phyloP scores from a whole-genome alignment of 768 basidiomycete genomes.

The Boletales sp. region DNA sequence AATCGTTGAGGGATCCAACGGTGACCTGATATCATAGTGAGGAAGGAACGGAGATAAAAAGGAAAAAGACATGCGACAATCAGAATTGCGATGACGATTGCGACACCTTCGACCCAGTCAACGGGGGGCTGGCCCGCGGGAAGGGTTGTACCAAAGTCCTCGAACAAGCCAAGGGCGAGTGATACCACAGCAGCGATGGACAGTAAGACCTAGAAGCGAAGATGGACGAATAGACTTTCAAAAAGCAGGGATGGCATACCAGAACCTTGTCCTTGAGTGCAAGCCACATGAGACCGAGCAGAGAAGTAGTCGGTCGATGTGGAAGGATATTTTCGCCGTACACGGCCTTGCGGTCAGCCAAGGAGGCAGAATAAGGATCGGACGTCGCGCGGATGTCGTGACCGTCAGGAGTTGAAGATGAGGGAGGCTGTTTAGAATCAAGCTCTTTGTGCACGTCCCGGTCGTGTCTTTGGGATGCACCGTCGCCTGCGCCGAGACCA shows the following conservation, averaged over 20 bases:
- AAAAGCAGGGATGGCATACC: conserved; percentile 40
- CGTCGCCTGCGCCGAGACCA: conserved; percentile 27
- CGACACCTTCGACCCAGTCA: conserved; percentile 96
- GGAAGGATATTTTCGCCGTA: conserved; percentile 81
- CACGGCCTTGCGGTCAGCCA: conserved; percentile 60
- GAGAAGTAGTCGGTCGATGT: conserved; percentile 58
- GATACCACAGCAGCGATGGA: conserved; percentile 92
- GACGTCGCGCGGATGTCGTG: neutral
- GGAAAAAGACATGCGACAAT: conserved; percentile 57
- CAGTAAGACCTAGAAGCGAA: conserved; percentile 62
- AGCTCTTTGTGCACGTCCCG: conserved; percentile 2
- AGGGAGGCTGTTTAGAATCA: conserved; percentile 4
- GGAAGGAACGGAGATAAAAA: neutral
- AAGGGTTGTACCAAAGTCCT: conserved; percentile 78
- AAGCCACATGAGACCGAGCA: conserved; percentile 78
- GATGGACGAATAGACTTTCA: conserved; percentile 2
- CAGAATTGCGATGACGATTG: conserved; percentile 70
- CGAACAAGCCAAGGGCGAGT: conserved; percentile 89
- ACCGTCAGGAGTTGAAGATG: conserved; percentile 9
- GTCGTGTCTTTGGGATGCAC: conserved; percentile 33
- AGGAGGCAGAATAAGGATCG: conserved; percentile 34
- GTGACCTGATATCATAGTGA: conserved; percentile 50
- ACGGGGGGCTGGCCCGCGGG: conserved; percentile 66
- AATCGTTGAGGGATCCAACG: conserved; percentile 95
- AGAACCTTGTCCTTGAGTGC: conserved; percentile 90